phyloP scores from a whole-genome alignment of 805 yeast genomes.

The Kuraishia borneana region DNA sequence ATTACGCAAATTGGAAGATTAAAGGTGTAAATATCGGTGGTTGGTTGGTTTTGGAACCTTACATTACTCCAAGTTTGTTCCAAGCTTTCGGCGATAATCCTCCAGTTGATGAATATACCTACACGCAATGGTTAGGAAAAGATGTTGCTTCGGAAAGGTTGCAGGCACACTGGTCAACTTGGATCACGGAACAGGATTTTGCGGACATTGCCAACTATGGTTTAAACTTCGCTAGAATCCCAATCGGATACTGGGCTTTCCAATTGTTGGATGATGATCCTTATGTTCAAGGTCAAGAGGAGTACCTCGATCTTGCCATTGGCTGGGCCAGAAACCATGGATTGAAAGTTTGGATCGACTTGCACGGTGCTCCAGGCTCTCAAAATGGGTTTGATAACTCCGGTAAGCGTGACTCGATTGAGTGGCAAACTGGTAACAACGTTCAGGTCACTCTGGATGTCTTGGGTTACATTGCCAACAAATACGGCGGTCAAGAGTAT shows the following conservation, averaged over 20 bases:
- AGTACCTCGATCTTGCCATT: conserved; percentile 52
- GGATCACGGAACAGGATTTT: conserved; percentile 51
- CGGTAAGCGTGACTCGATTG: conserved; percentile 44
- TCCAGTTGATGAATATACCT: conserved; percentile 54
- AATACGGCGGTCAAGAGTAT: conserved; percentile 37
- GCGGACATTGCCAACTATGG: conserved; percentile 37
- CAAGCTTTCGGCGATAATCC: conserved; percentile 26
- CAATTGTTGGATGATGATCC: conserved; percentile 40
- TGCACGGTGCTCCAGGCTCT: conserved; percentile 78
- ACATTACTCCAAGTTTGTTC: conserved; percentile 55
- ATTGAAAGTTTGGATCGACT: conserved; percentile 61
- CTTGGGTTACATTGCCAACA: conserved; percentile 34
- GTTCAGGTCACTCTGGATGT: conserved; percentile 37
- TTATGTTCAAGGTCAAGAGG: conserved; percentile 54
- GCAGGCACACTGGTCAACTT: conserved; percentile 43
- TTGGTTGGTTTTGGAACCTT: conserved; percentile 65
- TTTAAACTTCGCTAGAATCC: conserved; percentile 62
- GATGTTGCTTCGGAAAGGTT: conserved; percentile 30
- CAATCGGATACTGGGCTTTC: conserved; percentile 79
- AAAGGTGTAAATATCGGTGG: conserved; percentile 54
- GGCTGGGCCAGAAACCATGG: conserved; percentile 54
- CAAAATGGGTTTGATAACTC: conserved; percentile 84
- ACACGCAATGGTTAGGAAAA: conserved; percentile 36
- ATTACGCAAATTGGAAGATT: conserved; percentile 15
- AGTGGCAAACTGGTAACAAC: conserved; percentile 32